Evolutionary conservation across 331 rosid genomes (phyloP), one percentile per base, ranked within the genome.

Genomic region (Prunus yedoensis): DNA sequence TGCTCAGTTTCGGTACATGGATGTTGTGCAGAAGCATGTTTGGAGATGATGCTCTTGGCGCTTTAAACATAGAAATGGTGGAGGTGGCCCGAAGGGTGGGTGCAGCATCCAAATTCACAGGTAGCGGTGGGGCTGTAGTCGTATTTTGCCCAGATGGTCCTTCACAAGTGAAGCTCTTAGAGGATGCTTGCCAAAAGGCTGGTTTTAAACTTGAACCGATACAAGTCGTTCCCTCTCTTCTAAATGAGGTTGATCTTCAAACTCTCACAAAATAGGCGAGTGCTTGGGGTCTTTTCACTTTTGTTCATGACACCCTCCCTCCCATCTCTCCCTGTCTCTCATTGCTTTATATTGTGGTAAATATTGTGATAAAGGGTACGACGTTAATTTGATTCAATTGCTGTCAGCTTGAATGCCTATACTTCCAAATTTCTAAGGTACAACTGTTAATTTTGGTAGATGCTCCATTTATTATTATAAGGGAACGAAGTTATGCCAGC

Each of bases 121-220:
- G 99, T 21, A 95, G 99, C 9, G 99, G 97, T 54, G 99, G 99
- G 81, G 99, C 97, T 65, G 89, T 94, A 5, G 91, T 90, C n/a
- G 97, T 88, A 41, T 92, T 83, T 73, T 94, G 97, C 70, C 97
- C 97, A 0, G 75, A 85, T 18, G 99, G 97, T 53, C 60, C 83
- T 62, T 77, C 86, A 59, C 99, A 92, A 83, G 94, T 79, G 82
- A 80, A 87, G 85, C 96, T 74, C 54, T 82, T 95, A 41, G 89
- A 92, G 84, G 88, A 86, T 32, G 91, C 83, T 65, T 90, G 99
- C 71, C 69, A 41, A 20, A 70, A 82, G 58, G 96, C 89, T 76
- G 97, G 97, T 66, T 92, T 95, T 68, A 77, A 69, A 71, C 43
- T 92, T 41, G 85, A 67, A 43, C 90, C 80, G 23, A 63, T 90